Evolutionary conservation across 768 basidiomycete species (phyloP).

Genomic region (Termitomyces sp.): DNA sequence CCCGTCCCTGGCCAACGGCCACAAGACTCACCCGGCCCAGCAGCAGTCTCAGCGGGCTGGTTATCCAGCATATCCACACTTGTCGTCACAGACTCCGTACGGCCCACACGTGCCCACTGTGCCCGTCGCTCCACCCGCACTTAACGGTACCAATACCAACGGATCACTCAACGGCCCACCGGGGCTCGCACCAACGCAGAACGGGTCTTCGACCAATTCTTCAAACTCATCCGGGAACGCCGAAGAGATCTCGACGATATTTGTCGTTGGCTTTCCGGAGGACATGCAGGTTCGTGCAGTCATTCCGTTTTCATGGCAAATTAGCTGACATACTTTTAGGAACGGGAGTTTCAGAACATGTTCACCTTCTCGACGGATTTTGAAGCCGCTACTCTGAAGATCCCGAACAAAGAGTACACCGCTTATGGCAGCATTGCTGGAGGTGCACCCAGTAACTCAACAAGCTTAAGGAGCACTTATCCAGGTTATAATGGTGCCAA

Average conservation of each 20-base stretch:
- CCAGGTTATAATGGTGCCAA: constrained; percentile 50
- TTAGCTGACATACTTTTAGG: constrained; percentile 47
- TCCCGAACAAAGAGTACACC: constrained; percentile 89
- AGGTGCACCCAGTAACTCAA: constrained; percentile 19
- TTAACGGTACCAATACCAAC: constrained; percentile 19
- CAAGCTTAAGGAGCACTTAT: constrained; percentile 14
- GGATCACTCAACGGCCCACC: constrained; percentile 19
- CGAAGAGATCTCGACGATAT: constrained; percentile 96
- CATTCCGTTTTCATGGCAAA: neutral
- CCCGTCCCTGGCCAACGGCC: constrained; percentile 18
- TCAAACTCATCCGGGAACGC: constrained; percentile 35
- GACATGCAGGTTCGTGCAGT: constrained; percentile 84
- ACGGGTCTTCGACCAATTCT: constrained; percentile 24
- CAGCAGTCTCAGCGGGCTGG: constrained; percentile 31
- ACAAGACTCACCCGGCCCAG: constrained; percentile 23
- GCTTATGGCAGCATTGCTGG: constrained; percentile 54
- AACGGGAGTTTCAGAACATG: constrained; percentile 99
- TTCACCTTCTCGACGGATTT: constrained; percentile 96
- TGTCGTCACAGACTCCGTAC: constrained; percentile 76
- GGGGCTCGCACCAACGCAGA: constrained; percentile 27
- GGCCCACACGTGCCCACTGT: constrained; percentile 61
- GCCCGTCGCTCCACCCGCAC: constrained; percentile 23
- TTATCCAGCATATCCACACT: constrained; percentile 36
- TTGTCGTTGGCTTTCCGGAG: constrained; percentile 98
- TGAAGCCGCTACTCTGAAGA: constrained; percentile 97